Evolutionary conservation across 2,329 filamentous ascomycete species (phyloP), one percentile per base, ranked within the genome.

Genomic region (Ceratocystiopsis minuta): DNA sequence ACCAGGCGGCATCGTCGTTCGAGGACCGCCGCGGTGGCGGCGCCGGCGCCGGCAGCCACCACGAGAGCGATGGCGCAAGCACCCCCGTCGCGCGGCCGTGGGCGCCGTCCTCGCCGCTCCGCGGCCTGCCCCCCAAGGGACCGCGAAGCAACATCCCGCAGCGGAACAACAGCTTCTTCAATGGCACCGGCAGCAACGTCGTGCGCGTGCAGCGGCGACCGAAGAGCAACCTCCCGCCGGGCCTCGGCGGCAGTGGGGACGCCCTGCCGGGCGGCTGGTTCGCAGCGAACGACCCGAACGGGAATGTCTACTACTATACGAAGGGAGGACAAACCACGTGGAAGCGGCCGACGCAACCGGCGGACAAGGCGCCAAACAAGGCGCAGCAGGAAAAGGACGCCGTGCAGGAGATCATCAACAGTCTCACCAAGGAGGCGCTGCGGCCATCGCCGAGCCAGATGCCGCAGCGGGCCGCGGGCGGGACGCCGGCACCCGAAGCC

Each of bases 211-310:
- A 28, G 9, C 9, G 24, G 24, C 24, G 24, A 10, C 24, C 24
- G 6, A 42, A 43, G 6, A 36, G 38, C 6, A 16, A 12, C 16
- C 17, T 41, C 3, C 20, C 13, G n/a, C 33, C 33, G 24, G 32
- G 5, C 13, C 31, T 6, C 28, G 32, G 38, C 28, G 31, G 4
- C 34, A 14, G n/a, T n/a, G n/a, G n/a, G n/a, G n/a, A 34, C 13
- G 59, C 72, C 16, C 66, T 95, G 13, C 87, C 88, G 6, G 58
- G 70, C n/a, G 88, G 87, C 34, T 96, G 88, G 88, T 92, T 80
- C 54, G 66, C 79, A 39, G 77, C 85, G 17, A 77, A 72, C 36
- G 79, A 85, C 47, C 60, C 67, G 24, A 72, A 74, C 38, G 84
- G 86, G 1, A 74, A 74, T 42, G 73, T 72, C 15, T 95, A 96